Conservation (phyloP, 176 grass and related monocot genomes). For the Cymbopogon citratus region DNA sequence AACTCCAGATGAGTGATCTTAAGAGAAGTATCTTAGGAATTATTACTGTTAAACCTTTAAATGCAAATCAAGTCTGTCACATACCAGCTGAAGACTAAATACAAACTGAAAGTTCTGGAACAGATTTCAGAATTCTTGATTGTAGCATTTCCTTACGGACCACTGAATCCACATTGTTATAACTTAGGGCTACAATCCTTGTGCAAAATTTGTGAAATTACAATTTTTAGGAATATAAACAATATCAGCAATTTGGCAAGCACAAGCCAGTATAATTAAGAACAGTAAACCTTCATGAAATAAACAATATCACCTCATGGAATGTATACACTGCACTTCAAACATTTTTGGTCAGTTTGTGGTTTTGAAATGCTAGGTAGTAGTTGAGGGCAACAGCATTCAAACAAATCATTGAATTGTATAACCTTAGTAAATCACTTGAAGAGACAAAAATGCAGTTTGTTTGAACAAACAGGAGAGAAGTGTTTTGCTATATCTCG, state of each 20-base stretch:
- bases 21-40: neutral
- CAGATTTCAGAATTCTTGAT: too few species aligned
- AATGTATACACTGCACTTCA: neutral
- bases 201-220: neutral
- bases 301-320: neutral
- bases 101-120: too few species aligned
- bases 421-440: neutral
- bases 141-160: neutral
- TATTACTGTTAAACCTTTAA: neutral
- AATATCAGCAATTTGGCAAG: neutral
- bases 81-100: too few species aligned
- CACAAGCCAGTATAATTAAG: neutral
- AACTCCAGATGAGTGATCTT: neutral
- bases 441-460: neutral
- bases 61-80: neutral
- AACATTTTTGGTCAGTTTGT: neutral
- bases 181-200: neutral
- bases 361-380: neutral
- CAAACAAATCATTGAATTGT: neutral
- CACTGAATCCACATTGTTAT: neutral
- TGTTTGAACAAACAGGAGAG: conserved; percentile 10
- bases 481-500: conserved; percentile 27
- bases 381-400: neutral
- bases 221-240: neutral
- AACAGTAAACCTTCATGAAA: neutral